Percentiles rank a stretch among this genome's conserved stretches.
Evolutionary conservation across 306 rosid species (phyloP).

Genomic region (Fagus sylvatica): DNA sequence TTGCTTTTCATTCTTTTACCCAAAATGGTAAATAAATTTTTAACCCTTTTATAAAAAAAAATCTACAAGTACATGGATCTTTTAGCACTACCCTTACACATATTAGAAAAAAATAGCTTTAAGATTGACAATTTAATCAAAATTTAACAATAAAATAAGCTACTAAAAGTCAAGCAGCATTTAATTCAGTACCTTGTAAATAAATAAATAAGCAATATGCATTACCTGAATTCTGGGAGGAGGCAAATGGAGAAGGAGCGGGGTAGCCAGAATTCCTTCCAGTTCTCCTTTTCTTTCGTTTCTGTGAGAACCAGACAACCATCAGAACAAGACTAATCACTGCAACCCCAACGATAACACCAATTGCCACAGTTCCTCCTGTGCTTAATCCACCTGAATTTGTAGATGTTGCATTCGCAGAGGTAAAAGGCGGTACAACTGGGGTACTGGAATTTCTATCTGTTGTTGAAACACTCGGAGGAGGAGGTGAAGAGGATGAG

Average conservation of each 20-base stretch:
- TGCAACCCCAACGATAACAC: conserved; percentile 56
- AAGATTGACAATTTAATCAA: not conserved
- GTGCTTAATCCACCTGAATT: conserved; percentile 43
- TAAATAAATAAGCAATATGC: conserved; percentile 1
- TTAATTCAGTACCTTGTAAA: not conserved
- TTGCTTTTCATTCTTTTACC: not conserved
- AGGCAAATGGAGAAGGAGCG: conserved; percentile 70
- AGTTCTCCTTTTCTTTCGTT: conserved; percentile 54
- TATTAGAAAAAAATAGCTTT: not conserved
- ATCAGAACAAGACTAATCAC: conserved; percentile 67
- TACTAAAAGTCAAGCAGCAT: not conserved
- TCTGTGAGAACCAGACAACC: conserved; percentile 62
- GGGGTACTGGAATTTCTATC: conserved; percentile 22
- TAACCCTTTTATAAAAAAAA: not conserved
- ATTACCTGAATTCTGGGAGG: conserved; percentile 97
- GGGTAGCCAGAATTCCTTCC: conserved; percentile 43
- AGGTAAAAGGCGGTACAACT: conserved; percentile 31
- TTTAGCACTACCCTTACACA: not conserved
- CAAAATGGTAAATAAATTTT: not conserved
- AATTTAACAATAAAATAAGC: not conserved
- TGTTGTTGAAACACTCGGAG: conserved; percentile 42
- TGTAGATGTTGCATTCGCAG: conserved; percentile 27
- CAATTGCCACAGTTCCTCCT: conserved; percentile 63
- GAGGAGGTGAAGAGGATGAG: conserved; percentile 60
- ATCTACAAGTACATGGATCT: conserved; percentile 2